Conservation (phyloP, 371 early-diverging fungal genomes). For the Apophysomyces variabilis region DNA sequence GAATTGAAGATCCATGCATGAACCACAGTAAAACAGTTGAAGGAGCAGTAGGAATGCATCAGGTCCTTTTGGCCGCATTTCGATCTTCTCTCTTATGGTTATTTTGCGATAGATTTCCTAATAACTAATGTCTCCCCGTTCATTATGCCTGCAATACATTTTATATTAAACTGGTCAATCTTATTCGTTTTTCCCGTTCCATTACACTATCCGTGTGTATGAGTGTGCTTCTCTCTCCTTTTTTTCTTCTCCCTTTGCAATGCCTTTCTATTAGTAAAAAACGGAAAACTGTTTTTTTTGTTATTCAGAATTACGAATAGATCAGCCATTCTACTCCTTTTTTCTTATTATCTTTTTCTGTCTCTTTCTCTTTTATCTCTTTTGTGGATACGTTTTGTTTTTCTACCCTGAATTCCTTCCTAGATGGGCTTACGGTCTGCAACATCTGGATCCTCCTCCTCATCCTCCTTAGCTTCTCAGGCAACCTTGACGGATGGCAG, state of each 20-base stretch:
- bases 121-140: not conserved
- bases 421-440: not conserved
- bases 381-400: not conserved
- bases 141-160: slow-evolving; percentile 5
- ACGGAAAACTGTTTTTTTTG: no score
- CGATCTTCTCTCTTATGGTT: not conserved
- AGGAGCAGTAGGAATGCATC: not conserved
- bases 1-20: slow-evolving; percentile 26
- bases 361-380: not conserved
- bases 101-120: not conserved
- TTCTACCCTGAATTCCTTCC: not conserved
- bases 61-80: not conserved
- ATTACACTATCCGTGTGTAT: not conserved
- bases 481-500: not conserved
- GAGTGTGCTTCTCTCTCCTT: not conserved
- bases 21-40: not conserved
- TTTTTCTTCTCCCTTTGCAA: not conserved
- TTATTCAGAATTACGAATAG: no score
- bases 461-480: slow-evolving; percentile 2
- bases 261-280: not conserved
- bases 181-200: not conserved
- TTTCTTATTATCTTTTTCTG: no score
- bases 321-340: no score
- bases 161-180: not conserved
- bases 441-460: not conserved